Evolutionary conservation across 2,329 filamentous ascomycete species (phyloP).

Genomic region (Botryotinia convoluta): DNA sequence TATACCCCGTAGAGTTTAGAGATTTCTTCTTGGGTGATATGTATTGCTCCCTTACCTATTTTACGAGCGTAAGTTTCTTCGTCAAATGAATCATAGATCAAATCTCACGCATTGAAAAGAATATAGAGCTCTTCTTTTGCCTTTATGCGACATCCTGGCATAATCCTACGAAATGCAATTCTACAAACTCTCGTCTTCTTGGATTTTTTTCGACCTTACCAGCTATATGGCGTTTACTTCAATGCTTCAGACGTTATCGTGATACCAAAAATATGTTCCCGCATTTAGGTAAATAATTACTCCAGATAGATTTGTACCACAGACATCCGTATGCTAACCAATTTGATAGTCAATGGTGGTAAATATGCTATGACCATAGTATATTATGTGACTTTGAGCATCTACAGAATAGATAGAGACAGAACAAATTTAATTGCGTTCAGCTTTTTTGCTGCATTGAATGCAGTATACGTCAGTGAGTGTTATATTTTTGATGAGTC

Average conservation of each 20-base stretch:
- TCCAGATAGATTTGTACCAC: not conserved
- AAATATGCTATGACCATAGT: slow-evolving; percentile 88
- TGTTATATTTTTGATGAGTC: slow-evolving; percentile 21
- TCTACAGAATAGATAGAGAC: slow-evolving; percentile 73
- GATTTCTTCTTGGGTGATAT: slow-evolving; percentile 98
- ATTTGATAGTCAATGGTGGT: slow-evolving; percentile 66
- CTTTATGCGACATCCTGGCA: slow-evolving; percentile 80
- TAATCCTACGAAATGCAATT: slow-evolving; percentile 76
- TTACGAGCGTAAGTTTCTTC: slow-evolving; percentile 66
- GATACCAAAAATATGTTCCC: slow-evolving; percentile 88
- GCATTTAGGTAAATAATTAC: slow-evolving; percentile 54
- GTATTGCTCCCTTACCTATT: slow-evolving; percentile 93
- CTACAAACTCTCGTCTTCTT: slow-evolving; percentile 74
- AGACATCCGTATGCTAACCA: not conserved
- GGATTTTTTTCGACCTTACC: slow-evolving; percentile 85
- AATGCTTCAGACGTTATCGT: slow-evolving; percentile 84
- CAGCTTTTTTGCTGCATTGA: slow-evolving; percentile 76
- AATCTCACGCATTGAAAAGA: slow-evolving; percentile 49
- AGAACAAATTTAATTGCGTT: slow-evolving; percentile 64
- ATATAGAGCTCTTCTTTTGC: slow-evolving; percentile 91
- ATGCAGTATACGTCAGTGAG: slow-evolving; percentile 77
- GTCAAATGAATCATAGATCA: not conserved
- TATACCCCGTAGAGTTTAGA: slow-evolving; percentile 92
- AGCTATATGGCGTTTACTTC: slow-evolving; percentile 84
- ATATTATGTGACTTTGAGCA: slow-evolving; percentile 72